Evolutionary conservation across 2,329 filamentous ascomycete genomes (phyloP).

Genomic region (Elsinoe australis): DNA sequence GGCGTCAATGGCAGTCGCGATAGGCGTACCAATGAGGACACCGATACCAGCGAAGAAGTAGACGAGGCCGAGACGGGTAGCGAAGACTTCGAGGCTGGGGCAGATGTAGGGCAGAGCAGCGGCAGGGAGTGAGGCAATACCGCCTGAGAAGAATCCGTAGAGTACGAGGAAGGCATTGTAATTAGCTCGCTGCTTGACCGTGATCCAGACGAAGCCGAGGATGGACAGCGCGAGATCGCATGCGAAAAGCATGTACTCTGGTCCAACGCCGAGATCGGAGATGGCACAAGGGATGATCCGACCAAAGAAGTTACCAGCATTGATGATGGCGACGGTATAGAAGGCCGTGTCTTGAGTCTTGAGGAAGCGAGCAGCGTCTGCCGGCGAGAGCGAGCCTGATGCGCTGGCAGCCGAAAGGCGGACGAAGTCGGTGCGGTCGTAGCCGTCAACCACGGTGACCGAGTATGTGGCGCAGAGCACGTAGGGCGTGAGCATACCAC

Average conservation of each 20-base stretch:
- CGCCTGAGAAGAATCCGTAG: conserved; percentile 32
- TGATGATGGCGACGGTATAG: conserved; percentile 62
- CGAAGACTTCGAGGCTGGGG: conserved; percentile 28
- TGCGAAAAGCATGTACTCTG: conserved; percentile 47
- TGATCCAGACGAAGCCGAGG: conserved; percentile 31
- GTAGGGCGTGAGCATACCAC: conserved; percentile 42
- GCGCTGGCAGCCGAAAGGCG: conserved; percentile 3
- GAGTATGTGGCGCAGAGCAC: conserved; percentile 57
- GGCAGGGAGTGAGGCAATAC: conserved; percentile 29
- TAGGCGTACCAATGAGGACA: conserved; percentile 30
- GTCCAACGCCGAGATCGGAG: conserved; percentile 49
- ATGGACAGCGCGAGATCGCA: conserved; percentile 31
- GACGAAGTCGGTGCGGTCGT: conserved; percentile 31
- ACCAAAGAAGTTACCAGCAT: conserved; percentile 54
- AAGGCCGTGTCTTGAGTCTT: conserved; percentile 42
- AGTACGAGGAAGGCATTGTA: conserved; percentile 27
- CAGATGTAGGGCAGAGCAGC: conserved; percentile 30
- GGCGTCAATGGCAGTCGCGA: conserved; percentile 24
- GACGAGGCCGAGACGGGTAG: conserved; percentile 30
- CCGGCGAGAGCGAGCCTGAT: not conserved
- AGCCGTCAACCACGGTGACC: conserved; percentile 42
- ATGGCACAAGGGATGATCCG: conserved; percentile 52
- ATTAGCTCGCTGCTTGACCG: conserved; percentile 21
- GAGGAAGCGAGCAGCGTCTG: not conserved
- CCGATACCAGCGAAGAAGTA: conserved; percentile 30